phyloP scores from a whole-genome alignment of 1,139 yeast species.

The Candida smagusa region DNA sequence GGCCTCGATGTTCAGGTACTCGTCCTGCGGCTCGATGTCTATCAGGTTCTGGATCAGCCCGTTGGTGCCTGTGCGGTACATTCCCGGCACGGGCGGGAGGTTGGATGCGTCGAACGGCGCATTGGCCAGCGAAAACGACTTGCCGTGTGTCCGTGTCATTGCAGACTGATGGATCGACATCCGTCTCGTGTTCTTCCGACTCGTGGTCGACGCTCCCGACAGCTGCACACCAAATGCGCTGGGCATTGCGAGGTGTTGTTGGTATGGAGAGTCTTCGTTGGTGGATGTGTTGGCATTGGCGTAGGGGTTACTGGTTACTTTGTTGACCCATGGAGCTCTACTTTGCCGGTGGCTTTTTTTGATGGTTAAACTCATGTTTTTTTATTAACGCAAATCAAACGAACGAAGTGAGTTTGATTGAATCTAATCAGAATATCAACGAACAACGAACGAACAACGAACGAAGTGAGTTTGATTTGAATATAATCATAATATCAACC shows the following conservation, averaged over 20 bases:
- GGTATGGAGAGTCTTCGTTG: conserved; percentile 2
- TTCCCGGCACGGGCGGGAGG: conserved; percentile 41
- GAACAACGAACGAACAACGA: too few species aligned
- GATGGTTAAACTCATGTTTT: conserved; percentile 27
- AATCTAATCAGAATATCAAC: too few species aligned
- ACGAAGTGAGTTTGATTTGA: too few species aligned
- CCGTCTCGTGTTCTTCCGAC: conserved; percentile 31
- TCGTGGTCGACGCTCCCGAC: conserved; percentile 11
- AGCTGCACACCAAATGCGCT: conserved; percentile 6
- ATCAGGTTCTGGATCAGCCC: conserved; percentile 11
- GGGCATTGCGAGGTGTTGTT: conserved; percentile 3
- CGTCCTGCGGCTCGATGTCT: conserved; percentile 11
- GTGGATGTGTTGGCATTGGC: conserved; percentile 27
- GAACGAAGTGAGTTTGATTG: too few species aligned
- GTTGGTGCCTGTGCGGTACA: conserved; percentile 16
- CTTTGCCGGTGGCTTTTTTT: conserved; percentile 39
- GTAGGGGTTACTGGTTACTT: conserved; percentile 31
- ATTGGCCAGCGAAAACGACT: conserved; percentile 21
- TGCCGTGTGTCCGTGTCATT: conserved; percentile 32
- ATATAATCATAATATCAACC: too few species aligned
- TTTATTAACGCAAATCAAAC: conserved; percentile 1
- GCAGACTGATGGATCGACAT: conserved; percentile 47
- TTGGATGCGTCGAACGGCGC: conserved; percentile 22
- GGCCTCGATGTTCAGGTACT: conserved; percentile 33
- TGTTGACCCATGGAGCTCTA: conserved; percentile 40